A percentile compares a stretch with the other conserved stretches of the same genome.
These are phyloP conservation scores for Tympanopsis confertula DNA, from an alignment of 2,329 filamentous ascomycete species.

Conservation along the genomic window DNA sequence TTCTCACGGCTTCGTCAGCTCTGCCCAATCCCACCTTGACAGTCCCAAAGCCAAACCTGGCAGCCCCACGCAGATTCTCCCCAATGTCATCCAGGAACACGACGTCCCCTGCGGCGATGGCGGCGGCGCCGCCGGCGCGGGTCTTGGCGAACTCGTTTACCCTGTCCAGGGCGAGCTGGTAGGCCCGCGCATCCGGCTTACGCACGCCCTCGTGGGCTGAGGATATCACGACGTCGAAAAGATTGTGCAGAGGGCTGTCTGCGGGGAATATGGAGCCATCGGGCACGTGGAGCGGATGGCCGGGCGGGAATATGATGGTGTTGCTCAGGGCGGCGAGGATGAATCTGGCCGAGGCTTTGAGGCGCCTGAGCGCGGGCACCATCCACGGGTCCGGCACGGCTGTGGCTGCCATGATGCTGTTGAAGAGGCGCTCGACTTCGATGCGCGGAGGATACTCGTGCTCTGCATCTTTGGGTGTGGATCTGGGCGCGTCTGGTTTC, in stretches of 20 bases:
- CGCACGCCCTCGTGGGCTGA: conserved; percentile 77
- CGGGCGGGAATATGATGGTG: conserved; percentile 73
- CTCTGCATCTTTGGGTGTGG: conserved; percentile 13
- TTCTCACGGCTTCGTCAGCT: conserved; percentile 68
- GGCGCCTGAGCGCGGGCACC: conserved; percentile 64
- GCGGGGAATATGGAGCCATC: too few species aligned
- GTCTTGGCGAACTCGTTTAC: conserved; percentile 50
- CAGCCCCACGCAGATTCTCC: conserved; percentile 75
- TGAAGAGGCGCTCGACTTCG: conserved; percentile 71
- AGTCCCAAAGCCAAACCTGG: conserved; percentile 63
- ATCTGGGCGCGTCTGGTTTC: conserved; percentile 26
- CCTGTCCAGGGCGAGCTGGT: conserved; percentile 57
- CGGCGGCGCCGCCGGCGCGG: conserved; percentile 38
- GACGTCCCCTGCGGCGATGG: conserved; percentile 54
- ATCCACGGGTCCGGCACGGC: conserved; percentile 71
- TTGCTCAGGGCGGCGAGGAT: conserved; percentile 79
- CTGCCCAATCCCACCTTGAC: conserved; percentile 74
- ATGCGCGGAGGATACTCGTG: conserved; percentile 51
- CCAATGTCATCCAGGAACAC: conserved; percentile 92
- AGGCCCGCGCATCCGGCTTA: conserved; percentile 78
- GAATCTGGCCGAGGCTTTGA: conserved; percentile 53
- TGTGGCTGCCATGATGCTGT: conserved; percentile 76
- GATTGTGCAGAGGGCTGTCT: conserved; percentile 44
- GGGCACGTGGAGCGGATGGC: conserved; percentile 55
- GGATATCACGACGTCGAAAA: conserved; percentile 81